phyloP scores from a whole-genome alignment of 179 eudicot genomes.

The Sideroxylon spinosum region DNA sequence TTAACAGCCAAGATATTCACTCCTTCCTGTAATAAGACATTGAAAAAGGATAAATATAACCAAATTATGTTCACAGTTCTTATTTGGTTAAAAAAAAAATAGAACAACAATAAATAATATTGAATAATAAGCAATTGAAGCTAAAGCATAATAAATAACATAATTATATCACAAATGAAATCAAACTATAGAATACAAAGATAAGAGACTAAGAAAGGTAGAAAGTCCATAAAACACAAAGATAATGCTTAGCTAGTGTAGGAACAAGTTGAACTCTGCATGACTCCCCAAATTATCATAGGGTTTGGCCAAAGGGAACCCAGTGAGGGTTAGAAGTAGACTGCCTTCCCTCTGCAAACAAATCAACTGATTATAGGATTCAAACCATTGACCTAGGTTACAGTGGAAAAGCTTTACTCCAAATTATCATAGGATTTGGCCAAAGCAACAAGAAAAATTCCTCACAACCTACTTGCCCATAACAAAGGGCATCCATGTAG shows the following conservation, averaged over 20 bases:
- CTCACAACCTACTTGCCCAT: too few species aligned
- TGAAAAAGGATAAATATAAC: neutral
- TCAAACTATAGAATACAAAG: neutral
- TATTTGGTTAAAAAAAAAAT: neutral
- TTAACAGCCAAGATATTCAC: slow-evolving; percentile 78
- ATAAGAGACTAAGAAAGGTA: neutral
- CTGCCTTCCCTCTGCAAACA: too few species aligned
- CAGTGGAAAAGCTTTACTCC: too few species aligned
- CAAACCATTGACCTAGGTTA: too few species aligned
- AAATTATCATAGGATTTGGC: too few species aligned
- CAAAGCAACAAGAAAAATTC: too few species aligned
- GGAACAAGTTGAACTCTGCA: too few species aligned
- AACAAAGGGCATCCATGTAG: too few species aligned
- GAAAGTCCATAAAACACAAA: neutral
- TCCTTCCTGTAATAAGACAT: slow-evolving; percentile 51
- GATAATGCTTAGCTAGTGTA: neutral
- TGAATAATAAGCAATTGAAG: neutral
- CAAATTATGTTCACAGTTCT: neutral
- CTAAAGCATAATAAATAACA: neutral
- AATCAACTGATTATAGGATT: too few species aligned
- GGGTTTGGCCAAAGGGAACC: too few species aligned
- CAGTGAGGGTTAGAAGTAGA: too few species aligned
- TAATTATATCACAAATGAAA: neutral
- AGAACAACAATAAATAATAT: neutral
- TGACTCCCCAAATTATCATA: too few species aligned